Conservation (phyloP, 2,329 filamentous ascomycete genomes). For the Huntiella abstrusa region DNA sequence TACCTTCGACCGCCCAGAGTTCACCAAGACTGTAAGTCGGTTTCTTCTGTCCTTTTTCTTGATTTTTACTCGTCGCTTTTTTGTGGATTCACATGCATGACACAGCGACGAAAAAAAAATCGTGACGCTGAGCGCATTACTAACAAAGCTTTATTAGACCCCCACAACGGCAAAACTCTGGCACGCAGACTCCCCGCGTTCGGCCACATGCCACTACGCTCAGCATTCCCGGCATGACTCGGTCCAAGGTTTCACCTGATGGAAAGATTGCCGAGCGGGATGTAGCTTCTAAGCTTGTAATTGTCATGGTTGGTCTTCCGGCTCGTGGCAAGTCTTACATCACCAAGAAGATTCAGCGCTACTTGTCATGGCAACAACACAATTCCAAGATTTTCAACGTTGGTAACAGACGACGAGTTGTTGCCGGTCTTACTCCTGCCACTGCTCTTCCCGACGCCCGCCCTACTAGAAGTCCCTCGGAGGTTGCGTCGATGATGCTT, state of each 20-base stretch:
- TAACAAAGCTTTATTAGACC: constrained; percentile 26
- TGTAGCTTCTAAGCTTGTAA: constrained; percentile 88
- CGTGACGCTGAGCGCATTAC: not conserved
- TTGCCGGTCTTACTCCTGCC: constrained; percentile 36
- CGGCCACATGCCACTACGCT: constrained; percentile 79
- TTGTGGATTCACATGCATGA: constrained; percentile 3
- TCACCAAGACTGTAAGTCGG: constrained; percentile 38
- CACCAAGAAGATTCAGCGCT: constrained; percentile 91
- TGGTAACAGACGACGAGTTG: constrained; percentile 70
- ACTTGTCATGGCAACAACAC: constrained; percentile 93
- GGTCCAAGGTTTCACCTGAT: constrained; percentile 87
- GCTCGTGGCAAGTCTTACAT: constrained; percentile 96
- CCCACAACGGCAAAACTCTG: constrained; percentile 54
- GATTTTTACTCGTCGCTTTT: constrained; percentile 1
- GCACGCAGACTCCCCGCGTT: constrained; percentile 56
- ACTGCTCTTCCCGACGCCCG: constrained; percentile 13
- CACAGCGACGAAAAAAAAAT: not conserved
- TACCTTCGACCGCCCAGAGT: constrained; percentile 37
- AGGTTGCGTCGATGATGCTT: constrained; percentile 37
- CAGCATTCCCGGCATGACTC: constrained; percentile 90
- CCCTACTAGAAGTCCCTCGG: constrained; percentile 26
- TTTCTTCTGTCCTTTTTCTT: constrained; percentile 4
- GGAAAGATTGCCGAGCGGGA: constrained; percentile 85
- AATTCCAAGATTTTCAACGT: constrained; percentile 96
- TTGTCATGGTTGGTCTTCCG: constrained; percentile 94